Evolutionary conservation across 2,329 filamentous ascomycete genomes (phyloP), one percentile per base, ranked within the genome.

Genomic region (Magnaporthiopsis poae): DNA sequence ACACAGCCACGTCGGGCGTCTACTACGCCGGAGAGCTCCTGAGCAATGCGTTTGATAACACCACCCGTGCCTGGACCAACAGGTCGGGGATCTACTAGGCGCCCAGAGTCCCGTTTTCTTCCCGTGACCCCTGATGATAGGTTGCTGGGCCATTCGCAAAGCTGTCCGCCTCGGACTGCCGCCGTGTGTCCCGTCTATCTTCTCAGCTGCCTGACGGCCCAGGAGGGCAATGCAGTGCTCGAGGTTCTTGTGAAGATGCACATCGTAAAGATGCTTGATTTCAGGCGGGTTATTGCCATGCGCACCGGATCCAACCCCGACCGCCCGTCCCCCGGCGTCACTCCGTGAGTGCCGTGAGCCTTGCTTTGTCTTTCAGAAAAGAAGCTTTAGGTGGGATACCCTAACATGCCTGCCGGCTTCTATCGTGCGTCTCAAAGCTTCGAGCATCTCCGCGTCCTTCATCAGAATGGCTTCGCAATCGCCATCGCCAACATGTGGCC

Each of bases 231-330:
- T 71, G 89, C 88, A 0, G 84, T 84, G 0, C 81, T 91, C 0
- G 87, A 89, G 71, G 88, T 84, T 5, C 77, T 91, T 35, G 75
- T 90, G 27, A 83, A 89, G 15, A 82, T 82, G 1, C 83, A 86
- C 0, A 75, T 83, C 29, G 79, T 80, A 69, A 81, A 83, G 2
- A 72, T 85, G 5, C 83, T 88, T 4, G 89, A 91, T 73, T 91
- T 89, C 74, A 75, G 79, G 5, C 82, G 89, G 3, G 82, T 89
- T 69, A 87, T 91, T 66, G 76, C 91, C 67, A 85, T 91, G 82
- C 82, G 89, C 35, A 86, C 87, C 0, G 82, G 80, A 80, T 88
- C 86, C 12, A 86, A 91, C 77, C 91, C 91, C 72, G 89, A 91
- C 73, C 84, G 89, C 7, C 87, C 87, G 0, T 88, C 85, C 31